A percentile compares a stretch with the other conserved stretches of the same genome.
Evolutionary conservation across 2,329 filamentous ascomycete species (phyloP).

Genomic region (Fusarium sp.): DNA sequence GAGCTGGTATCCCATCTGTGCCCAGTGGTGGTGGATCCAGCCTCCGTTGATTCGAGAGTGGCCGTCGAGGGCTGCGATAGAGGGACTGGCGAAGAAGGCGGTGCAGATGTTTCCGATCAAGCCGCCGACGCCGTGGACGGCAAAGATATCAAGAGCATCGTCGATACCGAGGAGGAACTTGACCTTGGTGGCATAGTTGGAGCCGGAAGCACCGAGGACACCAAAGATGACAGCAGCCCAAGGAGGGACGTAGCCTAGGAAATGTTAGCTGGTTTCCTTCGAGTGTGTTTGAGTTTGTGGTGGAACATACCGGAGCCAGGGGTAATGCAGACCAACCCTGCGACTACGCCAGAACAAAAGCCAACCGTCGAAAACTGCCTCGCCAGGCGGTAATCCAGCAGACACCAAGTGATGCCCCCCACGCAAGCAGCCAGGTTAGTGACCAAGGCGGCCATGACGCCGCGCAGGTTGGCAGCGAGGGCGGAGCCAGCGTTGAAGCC

Average conservation of each 20-base stretch:
- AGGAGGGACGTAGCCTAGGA: slow-evolving; percentile 77
- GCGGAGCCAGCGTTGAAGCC: slow-evolving; percentile 93
- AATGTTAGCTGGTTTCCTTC: slow-evolving; percentile 21
- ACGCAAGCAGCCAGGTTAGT: slow-evolving; percentile 88
- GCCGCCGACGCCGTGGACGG: slow-evolving; percentile 83
- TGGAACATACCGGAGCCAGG: slow-evolving; percentile 76
- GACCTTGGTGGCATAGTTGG: slow-evolving; percentile 92
- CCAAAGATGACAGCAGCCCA: slow-evolving; percentile 89
- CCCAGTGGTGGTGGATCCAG: slow-evolving; percentile 86
- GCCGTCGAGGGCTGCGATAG: slow-evolving; percentile 86
- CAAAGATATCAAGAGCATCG: slow-evolving; percentile 90
- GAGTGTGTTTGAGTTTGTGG: neutral
- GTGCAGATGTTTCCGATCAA: slow-evolving; percentile 84
- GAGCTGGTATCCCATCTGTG: slow-evolving; percentile 86
- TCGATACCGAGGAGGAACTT: slow-evolving; percentile 87
- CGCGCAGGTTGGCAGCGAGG: slow-evolving; percentile 82
- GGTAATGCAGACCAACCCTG: slow-evolving; percentile 88
- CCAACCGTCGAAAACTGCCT: slow-evolving; percentile 93
- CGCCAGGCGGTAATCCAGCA: slow-evolving; percentile 89
- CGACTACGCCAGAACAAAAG: slow-evolving; percentile 91
- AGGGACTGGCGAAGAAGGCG: slow-evolving; percentile 85
- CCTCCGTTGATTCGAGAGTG: slow-evolving; percentile 76
- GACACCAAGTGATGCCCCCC: slow-evolving; percentile 89
- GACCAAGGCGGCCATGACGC: slow-evolving; percentile 87
- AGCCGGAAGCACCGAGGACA: slow-evolving; percentile 78